phyloP scores from a whole-genome alignment of 805 yeast genomes.

The Candida insectalens region DNA sequence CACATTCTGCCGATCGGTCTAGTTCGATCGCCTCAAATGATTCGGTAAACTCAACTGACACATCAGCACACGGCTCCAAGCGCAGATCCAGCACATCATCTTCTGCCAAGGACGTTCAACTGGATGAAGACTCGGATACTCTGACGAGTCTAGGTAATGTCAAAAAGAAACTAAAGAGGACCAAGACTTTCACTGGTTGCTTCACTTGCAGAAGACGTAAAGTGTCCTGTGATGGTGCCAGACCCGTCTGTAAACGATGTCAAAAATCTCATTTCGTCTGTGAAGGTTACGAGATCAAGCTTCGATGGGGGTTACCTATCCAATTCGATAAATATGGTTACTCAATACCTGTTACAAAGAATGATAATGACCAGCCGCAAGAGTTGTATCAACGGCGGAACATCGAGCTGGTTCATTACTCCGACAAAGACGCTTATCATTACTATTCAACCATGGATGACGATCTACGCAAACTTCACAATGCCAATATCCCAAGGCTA shows the following conservation, averaged over 20 bases:
- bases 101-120: not conserved
- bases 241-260: conserved; percentile 39
- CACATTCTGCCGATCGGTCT: no score
- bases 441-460: conserved; percentile 80
- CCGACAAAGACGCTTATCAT: conserved; percentile 44
- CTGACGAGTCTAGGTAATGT: not conserved
- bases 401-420: conserved; percentile 67
- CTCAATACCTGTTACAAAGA: conserved; percentile 24
- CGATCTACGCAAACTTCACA: conserved; percentile 49
- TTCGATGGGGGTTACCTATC: conserved; percentile 63
- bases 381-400: conserved; percentile 54
- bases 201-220: conserved; percentile 46
- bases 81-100: not conserved
- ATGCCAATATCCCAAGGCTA: conserved; percentile 28
- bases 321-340: conserved; percentile 38
- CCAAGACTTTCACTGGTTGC: conserved; percentile 38
- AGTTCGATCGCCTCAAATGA: no score
- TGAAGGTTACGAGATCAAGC: conserved; percentile 38
- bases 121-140: not conserved
- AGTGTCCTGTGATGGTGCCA: conserved; percentile 40
- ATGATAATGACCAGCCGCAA: conserved; percentile 6
- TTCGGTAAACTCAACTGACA: no score
- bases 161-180: conserved; percentile 6
- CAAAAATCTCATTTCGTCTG: conserved; percentile 33
- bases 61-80: no score